phyloP scores from a whole-genome alignment of 768 basidiomycete genomes.

The Dentipellis fragilis region DNA sequence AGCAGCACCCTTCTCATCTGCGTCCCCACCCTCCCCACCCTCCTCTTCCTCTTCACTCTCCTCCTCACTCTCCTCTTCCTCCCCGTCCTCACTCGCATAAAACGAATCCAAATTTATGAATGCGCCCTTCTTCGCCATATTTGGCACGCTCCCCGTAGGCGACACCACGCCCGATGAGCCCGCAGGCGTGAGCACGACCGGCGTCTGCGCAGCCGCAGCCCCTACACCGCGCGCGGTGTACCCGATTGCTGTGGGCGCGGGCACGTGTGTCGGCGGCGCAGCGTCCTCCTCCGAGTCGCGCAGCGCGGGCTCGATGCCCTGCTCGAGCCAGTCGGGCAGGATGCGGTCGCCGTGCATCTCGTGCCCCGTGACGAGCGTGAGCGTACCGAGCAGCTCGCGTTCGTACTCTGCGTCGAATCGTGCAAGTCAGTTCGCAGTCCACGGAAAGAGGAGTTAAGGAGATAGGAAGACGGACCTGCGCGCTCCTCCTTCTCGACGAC shows the following conservation, averaged over 20 bases:
- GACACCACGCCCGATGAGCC: constrained; percentile 22
- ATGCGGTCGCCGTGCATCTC: constrained; percentile 38
- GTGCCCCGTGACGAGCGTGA: constrained; percentile 52
- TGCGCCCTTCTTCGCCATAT: constrained; percentile 31
- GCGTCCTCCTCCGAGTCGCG: constrained; percentile 58
- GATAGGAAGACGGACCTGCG: constrained; percentile 6
- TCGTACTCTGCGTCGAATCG: constrained; percentile 19
- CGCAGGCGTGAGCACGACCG: constrained; percentile 43
- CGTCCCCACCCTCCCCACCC: constrained; percentile 26
- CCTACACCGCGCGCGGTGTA: constrained; percentile 22
- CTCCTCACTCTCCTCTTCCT: constrained; percentile 19
- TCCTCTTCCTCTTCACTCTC: constrained; percentile 13
- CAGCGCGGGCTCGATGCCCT: constrained; percentile 69
- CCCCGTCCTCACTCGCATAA: constrained; percentile 35
- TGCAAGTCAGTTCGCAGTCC: background rate
- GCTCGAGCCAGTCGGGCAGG: constrained; percentile 83
- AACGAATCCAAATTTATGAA: constrained; percentile 65
- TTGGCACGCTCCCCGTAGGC: constrained; percentile 23
- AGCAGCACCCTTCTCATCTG: constrained; percentile 14
- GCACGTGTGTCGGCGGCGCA: constrained; percentile 14
- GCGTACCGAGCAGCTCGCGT: constrained; percentile 49
- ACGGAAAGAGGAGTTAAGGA: background rate
- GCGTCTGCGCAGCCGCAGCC: constrained; percentile 29
- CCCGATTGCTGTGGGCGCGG: constrained; percentile 31
- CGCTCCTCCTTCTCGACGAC: constrained; percentile 24